Percentiles rank a stretch among this genome's conserved stretches.
These are phyloP conservation scores for Diddensiella caesifluorescens DNA, from an alignment of 805 yeast species.

Conservation along the genomic window DNA sequence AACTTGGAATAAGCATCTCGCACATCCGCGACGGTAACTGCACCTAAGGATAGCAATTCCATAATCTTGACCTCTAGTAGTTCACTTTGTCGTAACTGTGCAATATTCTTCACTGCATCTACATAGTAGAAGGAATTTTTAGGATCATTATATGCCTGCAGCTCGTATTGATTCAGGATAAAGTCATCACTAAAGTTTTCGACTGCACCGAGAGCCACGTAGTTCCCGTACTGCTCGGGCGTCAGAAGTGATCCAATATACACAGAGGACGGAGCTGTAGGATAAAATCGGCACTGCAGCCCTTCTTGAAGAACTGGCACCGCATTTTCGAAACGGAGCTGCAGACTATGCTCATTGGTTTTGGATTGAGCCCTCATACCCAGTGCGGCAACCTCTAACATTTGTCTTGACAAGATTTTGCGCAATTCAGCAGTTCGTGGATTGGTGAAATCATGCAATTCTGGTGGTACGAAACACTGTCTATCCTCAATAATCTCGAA, in stretches of 20 bases:
- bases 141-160: slow-evolving; percentile 40
- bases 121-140: slow-evolving; percentile 45
- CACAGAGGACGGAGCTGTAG: slow-evolving; percentile 9
- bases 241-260: not conserved
- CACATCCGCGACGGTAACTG: slow-evolving; percentile 47
- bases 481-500: slow-evolving; percentile 20
- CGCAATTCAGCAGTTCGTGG: slow-evolving; percentile 16
- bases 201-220: slow-evolving; percentile 44
- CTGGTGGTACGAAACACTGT: slow-evolving; percentile 21
- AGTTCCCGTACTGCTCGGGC: slow-evolving; percentile 28
- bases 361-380: slow-evolving; percentile 7
- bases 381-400: slow-evolving; percentile 18
- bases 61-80: slow-evolving; percentile 41
- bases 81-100: slow-evolving; percentile 44
- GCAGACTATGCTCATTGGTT: not conserved
- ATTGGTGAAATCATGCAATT: slow-evolving; percentile 17
- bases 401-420: slow-evolving; percentile 12
- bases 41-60: slow-evolving; percentile 47
- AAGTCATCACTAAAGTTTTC: slow-evolving; percentile 45
- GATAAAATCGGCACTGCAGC: slow-evolving; percentile 7
- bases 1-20: slow-evolving; percentile 36
- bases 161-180: slow-evolving; percentile 44
- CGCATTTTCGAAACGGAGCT: slow-evolving; percentile 12
- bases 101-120: slow-evolving; percentile 51
- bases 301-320: slow-evolving; percentile 6